phyloP scores from a whole-genome alignment of 768 basidiomycete species.

The Chalciporus pseudorubinellus region DNA sequence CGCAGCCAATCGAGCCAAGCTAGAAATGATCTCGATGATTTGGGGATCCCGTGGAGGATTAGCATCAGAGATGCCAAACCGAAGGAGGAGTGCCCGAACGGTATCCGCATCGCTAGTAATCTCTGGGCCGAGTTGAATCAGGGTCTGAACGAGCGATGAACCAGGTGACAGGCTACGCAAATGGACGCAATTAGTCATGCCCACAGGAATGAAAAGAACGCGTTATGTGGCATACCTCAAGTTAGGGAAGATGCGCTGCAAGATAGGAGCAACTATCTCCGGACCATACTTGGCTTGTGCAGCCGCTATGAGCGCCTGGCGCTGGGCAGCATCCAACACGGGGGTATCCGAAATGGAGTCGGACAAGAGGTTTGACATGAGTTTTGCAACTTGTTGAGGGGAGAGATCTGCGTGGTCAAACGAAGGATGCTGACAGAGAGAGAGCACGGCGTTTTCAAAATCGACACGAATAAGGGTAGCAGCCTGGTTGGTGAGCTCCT shows the following conservation, averaged over 20 bases:
- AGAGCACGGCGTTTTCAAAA: constrained; percentile 74
- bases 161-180: constrained; percentile 57
- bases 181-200: constrained; percentile 13
- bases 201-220: constrained; percentile 9
- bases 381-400: constrained; percentile 70
- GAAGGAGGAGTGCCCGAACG: constrained; percentile 62
- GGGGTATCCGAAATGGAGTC: constrained; percentile 69
- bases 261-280: constrained; percentile 69
- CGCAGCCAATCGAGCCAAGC: constrained; percentile 62
- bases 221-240: constrained; percentile 53
- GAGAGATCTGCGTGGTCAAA: constrained; percentile 81
- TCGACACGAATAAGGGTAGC: constrained; percentile 66
- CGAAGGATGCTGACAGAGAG: constrained; percentile 75
- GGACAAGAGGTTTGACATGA: constrained; percentile 77
- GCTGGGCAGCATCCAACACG: constrained; percentile 67
- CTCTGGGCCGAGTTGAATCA: constrained; percentile 78
- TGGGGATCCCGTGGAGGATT: constrained; percentile 71
- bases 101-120: constrained; percentile 73
- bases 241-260: constrained; percentile 71
- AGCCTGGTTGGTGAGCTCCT: constrained; percentile 60
- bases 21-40: constrained; percentile 68
- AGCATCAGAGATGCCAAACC: constrained; percentile 73
- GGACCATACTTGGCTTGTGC: constrained; percentile 78
- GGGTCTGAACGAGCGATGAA: constrained; percentile 68
- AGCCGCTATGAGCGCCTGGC: constrained; percentile 71